Evolutionary conservation across 2,329 filamentous ascomycete genomes (phyloP).

Genomic region (Microdochium paspali): DNA sequence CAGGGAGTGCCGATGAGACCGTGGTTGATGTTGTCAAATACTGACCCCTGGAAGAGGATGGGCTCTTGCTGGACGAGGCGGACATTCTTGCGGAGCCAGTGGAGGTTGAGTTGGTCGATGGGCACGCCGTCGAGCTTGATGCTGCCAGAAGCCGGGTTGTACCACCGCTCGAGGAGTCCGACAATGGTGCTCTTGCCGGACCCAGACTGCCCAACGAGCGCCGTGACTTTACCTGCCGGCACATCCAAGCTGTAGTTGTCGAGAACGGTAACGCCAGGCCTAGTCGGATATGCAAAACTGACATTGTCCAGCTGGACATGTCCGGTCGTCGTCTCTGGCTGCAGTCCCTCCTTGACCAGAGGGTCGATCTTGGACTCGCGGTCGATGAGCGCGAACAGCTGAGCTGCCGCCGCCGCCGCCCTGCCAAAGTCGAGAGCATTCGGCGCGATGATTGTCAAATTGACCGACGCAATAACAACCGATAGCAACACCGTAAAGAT

Average conservation of each 20-base stretch:
- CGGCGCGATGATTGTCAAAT: slow-evolving; percentile 24
- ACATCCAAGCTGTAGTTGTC: slow-evolving; percentile 30
- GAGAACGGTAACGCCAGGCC: slow-evolving; percentile 30
- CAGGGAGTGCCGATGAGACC: slow-evolving; percentile 22
- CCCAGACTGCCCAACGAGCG: slow-evolving; percentile 18
- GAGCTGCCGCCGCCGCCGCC: slow-evolving; percentile 22
- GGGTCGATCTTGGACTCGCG: slow-evolving; percentile 25
- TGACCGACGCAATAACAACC: slow-evolving; percentile 26
- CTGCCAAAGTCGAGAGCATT: slow-evolving; percentile 27
- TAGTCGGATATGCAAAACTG: slow-evolving; percentile 33
- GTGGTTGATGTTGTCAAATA: slow-evolving; percentile 30
- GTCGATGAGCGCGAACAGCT: slow-evolving; percentile 28
- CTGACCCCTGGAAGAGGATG: slow-evolving; percentile 37
- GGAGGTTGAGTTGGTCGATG: slow-evolving; percentile 24
- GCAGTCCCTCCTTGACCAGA: slow-evolving; percentile 19
- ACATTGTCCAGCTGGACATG: slow-evolving; percentile 28
- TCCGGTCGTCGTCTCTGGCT: slow-evolving; percentile 14
- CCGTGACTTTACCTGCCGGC: slow-evolving; percentile 34
- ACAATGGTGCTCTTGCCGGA: slow-evolving; percentile 22
- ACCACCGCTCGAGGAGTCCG: slow-evolving; percentile 29
- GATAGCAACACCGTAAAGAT: slow-evolving; percentile 30
- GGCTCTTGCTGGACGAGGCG: slow-evolving; percentile 31
- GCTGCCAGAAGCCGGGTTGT: slow-evolving; percentile 20
- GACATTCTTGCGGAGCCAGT: slow-evolving; percentile 26
- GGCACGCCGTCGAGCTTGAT: slow-evolving; percentile 25